A percentile compares a stretch with the other conserved stretches of the same genome.
phyloP scores from a whole-genome alignment of 345 rosid genomes.

The Balakata baccata region DNA sequence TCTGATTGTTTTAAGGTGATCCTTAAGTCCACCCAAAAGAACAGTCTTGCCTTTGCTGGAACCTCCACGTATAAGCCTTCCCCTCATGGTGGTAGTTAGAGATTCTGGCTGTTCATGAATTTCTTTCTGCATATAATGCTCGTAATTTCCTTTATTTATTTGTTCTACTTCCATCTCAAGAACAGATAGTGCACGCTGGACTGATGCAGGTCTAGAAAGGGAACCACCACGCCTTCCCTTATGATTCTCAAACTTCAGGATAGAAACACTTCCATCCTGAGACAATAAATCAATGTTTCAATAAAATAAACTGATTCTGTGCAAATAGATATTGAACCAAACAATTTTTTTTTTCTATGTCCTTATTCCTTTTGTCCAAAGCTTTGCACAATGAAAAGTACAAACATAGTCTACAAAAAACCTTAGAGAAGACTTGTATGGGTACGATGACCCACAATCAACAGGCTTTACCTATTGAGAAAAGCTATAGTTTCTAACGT shows the following conservation, averaged over 20 bases:
- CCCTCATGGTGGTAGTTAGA: conserved; percentile 91
- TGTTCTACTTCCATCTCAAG: conserved; percentile 98
- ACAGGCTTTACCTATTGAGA: neutral
- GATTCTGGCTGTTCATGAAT: conserved; percentile 99
- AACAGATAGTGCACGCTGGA: conserved; percentile 89
- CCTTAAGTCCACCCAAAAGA: conserved; percentile 92
- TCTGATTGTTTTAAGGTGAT: conserved; percentile 85
- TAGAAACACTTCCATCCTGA: conserved; percentile 86
- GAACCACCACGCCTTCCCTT: conserved; percentile 49
- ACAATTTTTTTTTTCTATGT: neutral
- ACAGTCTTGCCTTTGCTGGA: conserved; percentile 78
- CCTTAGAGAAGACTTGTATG: neutral
- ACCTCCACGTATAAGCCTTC: conserved; percentile 89
- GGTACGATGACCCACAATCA: neutral
- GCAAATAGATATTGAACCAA: neutral
- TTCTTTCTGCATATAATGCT: conserved; percentile 98
- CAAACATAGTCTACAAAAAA: neutral
- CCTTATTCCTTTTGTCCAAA: neutral
- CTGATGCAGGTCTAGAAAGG: conserved; percentile 71
- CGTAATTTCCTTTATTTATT: conserved; percentile 83
- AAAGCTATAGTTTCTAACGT: neutral
- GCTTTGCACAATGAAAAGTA: neutral
- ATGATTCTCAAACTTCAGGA: conserved; percentile 69
- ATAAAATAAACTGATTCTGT: neutral
- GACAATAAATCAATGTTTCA: conserved; percentile 9